Conservation (phyloP, 1,284 basidiomycete species). For the Bjerkandera adusta region DNA sequence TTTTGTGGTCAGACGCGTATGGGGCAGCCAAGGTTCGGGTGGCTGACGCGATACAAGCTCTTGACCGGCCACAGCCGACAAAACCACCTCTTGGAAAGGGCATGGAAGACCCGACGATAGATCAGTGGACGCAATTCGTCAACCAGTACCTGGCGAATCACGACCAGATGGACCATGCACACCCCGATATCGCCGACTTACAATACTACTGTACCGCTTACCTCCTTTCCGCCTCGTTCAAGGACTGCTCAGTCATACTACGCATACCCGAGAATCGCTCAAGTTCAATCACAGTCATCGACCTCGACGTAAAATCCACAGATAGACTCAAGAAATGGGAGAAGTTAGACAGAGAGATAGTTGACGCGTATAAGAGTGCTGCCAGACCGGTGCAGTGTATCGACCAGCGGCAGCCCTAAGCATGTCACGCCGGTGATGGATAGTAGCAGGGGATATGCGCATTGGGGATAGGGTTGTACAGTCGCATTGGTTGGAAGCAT, state of each 20-base stretch:
- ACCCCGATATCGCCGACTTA: constrained; percentile 43
- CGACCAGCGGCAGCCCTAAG: constrained; percentile 7
- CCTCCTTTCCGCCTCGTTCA: constrained; percentile 90
- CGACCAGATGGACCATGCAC: constrained; percentile 32
- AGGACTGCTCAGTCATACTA: constrained; percentile 91
- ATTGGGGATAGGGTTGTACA: no score
- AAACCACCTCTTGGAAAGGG: constrained; percentile 18
- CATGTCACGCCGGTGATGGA: neutral
- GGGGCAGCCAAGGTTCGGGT: neutral
- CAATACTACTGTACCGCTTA: constrained; percentile 70
- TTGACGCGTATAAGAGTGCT: constrained; percentile 40
- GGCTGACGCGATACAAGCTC: neutral
- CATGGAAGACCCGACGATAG: constrained; percentile 23
- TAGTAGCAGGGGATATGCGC: neutral
- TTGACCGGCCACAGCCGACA: neutral
- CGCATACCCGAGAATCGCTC: constrained; percentile 32
- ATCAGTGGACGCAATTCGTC: constrained; percentile 26
- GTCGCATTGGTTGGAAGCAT: no score
- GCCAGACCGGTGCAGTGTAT: constrained; percentile 12
- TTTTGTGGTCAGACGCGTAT: constrained; percentile 40
- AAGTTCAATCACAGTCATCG: constrained; percentile 66
- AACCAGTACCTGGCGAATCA: constrained; percentile 45
- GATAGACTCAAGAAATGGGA: constrained; percentile 70
- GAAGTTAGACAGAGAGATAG: constrained; percentile 71
- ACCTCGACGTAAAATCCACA: constrained; percentile 83